A percentile compares a stretch with the other conserved stretches of the same genome.
These are phyloP conservation scores for Colletotrichum caudatum DNA, from an alignment of 2,329 filamentous ascomycete species.

Conservation along the genomic window DNA sequence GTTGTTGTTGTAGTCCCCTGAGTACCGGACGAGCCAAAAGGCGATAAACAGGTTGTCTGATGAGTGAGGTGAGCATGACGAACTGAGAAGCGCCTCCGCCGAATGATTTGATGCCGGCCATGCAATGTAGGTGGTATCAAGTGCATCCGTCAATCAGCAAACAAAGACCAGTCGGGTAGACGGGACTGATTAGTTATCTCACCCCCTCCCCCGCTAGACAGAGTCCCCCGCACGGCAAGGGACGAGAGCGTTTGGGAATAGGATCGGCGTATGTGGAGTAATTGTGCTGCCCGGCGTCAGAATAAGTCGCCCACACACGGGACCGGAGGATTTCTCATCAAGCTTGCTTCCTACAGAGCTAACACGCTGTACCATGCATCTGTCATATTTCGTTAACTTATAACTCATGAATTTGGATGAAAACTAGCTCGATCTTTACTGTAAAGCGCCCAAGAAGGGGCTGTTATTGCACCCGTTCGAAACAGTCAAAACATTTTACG, in stretches of 20 bases:
- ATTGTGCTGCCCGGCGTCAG: not conserved
- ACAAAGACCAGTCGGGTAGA: not conserved
- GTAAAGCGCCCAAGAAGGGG: too few species aligned
- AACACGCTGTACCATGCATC: too few species aligned
- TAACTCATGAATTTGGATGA: not conserved
- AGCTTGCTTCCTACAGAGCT: too few species aligned
- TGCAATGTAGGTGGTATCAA: not conserved
- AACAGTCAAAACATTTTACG: too few species aligned
- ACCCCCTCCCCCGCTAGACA: not conserved
- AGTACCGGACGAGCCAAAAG: not conserved
- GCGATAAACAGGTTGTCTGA: not conserved
- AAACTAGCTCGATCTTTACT: not conserved
- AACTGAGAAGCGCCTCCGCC: not conserved
- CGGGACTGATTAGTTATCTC: not conserved
- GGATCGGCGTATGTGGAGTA: not conserved
- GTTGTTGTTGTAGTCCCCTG: not conserved
- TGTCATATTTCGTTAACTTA: not conserved
- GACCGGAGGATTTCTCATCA: not conserved
- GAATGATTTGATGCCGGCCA: not conserved
- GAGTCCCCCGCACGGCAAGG: not conserved
- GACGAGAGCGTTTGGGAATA: not conserved
- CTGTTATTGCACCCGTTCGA: too few species aligned
- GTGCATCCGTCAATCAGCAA: not conserved
- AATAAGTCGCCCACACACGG: not conserved
- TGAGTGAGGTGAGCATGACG: not conserved